Evolutionary conservation across 2,329 filamentous ascomycete species (phyloP).

Genomic region (Ophiognomonia clavigignenti-juglandacearum): DNA sequence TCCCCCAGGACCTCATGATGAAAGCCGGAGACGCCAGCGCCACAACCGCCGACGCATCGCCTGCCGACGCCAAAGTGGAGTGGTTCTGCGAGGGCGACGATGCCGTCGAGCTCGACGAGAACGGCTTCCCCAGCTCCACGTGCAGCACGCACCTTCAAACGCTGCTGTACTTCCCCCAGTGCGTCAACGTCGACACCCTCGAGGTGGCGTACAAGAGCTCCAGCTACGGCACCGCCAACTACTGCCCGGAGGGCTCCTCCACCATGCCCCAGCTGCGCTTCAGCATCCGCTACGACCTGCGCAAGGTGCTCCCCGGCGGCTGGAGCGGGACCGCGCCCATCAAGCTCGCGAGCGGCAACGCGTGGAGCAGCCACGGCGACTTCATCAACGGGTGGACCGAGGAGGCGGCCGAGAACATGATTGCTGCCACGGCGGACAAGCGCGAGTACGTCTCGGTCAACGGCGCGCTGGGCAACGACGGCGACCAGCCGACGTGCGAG

Average conservation of each 20-base stretch:
- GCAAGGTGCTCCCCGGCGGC: constrained; percentile 32
- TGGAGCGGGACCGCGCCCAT: constrained; percentile 36
- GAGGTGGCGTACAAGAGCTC: constrained; percentile 24
- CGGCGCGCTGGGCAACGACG: constrained; percentile 28
- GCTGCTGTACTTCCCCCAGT: constrained; percentile 46
- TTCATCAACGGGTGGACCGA: constrained; percentile 41
- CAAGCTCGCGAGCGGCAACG: constrained; percentile 31
- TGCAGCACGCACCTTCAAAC: constrained; percentile 57
- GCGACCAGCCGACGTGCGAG: constrained; percentile 27
- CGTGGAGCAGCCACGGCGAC: constrained; percentile 38
- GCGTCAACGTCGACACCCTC: constrained; percentile 28
- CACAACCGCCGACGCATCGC: constrained; percentile 32
- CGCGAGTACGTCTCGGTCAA: constrained; percentile 31
- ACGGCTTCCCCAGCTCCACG: constrained; percentile 67
- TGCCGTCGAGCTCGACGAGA: constrained; percentile 49
- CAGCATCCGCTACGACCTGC: constrained; percentile 37
- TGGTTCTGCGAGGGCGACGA: constrained; percentile 21
- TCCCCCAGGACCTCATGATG: constrained; percentile 19
- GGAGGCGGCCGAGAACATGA: constrained; percentile 36
- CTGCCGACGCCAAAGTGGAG: constrained; percentile 18
- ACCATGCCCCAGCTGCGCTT: constrained; percentile 39
- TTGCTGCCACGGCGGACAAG: constrained; percentile 24
- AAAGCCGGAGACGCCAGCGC: constrained; percentile 35
- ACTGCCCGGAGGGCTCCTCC: constrained; percentile 34
- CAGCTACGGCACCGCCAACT: constrained; percentile 27